Evolutionary conservation across 257 asterid species (phyloP), one percentile per base, ranked within the genome.

Genomic region (Solanum corneliomulleri): DNA sequence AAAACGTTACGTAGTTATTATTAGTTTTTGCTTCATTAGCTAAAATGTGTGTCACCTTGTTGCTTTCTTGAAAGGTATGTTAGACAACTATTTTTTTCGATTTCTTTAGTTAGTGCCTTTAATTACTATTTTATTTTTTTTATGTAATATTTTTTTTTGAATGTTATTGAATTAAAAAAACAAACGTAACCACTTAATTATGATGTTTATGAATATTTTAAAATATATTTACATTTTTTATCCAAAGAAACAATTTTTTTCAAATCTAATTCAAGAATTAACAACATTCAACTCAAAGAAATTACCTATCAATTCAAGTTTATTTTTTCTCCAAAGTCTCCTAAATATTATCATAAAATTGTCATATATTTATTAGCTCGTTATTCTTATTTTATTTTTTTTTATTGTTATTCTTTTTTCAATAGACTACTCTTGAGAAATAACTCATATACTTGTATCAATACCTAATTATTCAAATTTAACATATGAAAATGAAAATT

Each of bases 61-160:
- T 52, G 0, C 10, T 52, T 16, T 52, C 4, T 16, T 16, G 10
- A 52, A 52, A 52, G 10, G 1, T 52, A 52, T 52, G n/a, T 52
- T 1, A 4, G 4, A 16, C 4, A 52, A 52, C 1, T 16, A 9
- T 6, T 7, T 52, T 52, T 52, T 0, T 1, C 10, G 6, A 23
- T 52, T 52, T 52, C 4, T 52, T 52, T 52, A 52, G 1, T 52
- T 52, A 16, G n/a, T 52, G 18, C 4, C 23, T 52, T 52, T 0
- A 23, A 6, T 16, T 52, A 16, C 1, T 49, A 49, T 49, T 16
- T 52, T n/a, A n/a, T 18, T 7, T 6, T 56, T 56, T 18, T 56
- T 56, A 56, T 18, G 64, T 7, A 56, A 56, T 56, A 1, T 18
- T 56, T 7, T 33, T 33, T 33, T 3, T 3, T 3, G 33, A 31